Conservation (phyloP, 1,139 yeast species). For the Geotrichum aggregatum region DNA sequence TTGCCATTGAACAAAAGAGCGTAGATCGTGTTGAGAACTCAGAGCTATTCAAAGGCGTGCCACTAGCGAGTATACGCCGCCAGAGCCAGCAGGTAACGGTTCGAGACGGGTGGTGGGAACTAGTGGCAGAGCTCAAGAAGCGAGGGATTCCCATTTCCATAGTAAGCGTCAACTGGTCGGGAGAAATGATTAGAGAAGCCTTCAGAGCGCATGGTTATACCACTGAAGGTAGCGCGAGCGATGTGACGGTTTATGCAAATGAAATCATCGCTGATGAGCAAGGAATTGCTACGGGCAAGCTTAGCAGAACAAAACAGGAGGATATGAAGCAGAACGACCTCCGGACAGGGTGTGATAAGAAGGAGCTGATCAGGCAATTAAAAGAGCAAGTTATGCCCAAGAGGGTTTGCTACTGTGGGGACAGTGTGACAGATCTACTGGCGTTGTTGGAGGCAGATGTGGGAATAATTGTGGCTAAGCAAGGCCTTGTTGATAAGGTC, state of each 20-base stretch:
- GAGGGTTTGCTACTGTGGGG: conserved; percentile 54
- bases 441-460: conserved; percentile 49
- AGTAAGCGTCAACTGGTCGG: conserved; percentile 66
- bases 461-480: conserved; percentile 48
- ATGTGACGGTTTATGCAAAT: conserved; percentile 38
- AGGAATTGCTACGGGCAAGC: conserved; percentile 44
- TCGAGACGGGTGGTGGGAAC: conserved; percentile 45
- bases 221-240: not conserved
- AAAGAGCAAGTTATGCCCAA: conserved; percentile 14
- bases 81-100: conserved; percentile 43
- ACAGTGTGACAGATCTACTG: conserved; percentile 59
- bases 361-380: conserved; percentile 30
- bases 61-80: conserved; percentile 35
- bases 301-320: conserved; percentile 21
- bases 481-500: conserved; percentile 9
- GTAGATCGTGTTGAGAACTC: conserved; percentile 45
- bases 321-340: conserved; percentile 27
- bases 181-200: conserved; percentile 45
- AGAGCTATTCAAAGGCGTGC: conserved; percentile 47
- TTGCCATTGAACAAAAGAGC: conserved; percentile 50
- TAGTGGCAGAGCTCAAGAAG: conserved; percentile 34
- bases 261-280: conserved; percentile 46
- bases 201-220: conserved; percentile 39
- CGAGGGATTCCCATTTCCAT: conserved; percentile 44
- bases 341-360: conserved; percentile 59